Percentiles rank a stretch among this genome's conserved stretches.
These are phyloP conservation scores for Dactylellina leptospora DNA, from an alignment of 2,329 filamentous ascomycete species.

Conservation along the genomic window DNA sequence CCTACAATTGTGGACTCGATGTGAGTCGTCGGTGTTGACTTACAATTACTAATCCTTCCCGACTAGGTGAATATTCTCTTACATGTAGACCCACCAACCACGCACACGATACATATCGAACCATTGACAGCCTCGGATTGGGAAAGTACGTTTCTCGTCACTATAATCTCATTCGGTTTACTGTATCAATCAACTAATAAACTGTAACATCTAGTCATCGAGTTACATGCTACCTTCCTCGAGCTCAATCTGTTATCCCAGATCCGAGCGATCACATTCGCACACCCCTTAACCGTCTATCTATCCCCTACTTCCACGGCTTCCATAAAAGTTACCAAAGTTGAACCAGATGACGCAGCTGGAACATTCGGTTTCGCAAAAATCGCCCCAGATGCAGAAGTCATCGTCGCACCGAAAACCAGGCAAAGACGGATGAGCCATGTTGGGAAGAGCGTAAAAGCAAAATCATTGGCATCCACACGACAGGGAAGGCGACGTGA, in stretches of 20 bases:
- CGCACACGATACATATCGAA: slow-evolving; percentile 96
- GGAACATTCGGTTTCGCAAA: slow-evolving; percentile 78
- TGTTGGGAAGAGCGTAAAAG: slow-evolving; percentile 46
- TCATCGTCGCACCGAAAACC: slow-evolving; percentile 94
- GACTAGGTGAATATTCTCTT: slow-evolving; percentile 70
- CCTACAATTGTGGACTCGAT: background rate
- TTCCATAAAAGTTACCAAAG: slow-evolving; percentile 82
- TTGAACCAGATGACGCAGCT: slow-evolving; percentile 76
- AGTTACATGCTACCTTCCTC: slow-evolving; percentile 92
- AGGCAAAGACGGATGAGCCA: slow-evolving; percentile 70
- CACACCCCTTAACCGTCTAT: slow-evolving; percentile 87
- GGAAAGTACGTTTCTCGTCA: slow-evolving; percentile 73
- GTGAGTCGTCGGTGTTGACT: background rate
- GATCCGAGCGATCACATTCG: slow-evolving; percentile 78
- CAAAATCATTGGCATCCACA: slow-evolving; percentile 50
- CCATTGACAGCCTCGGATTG: slow-evolving; percentile 94
- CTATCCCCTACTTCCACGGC: slow-evolving; percentile 95
- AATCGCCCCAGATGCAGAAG: slow-evolving; percentile 90
- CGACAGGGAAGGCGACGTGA: slow-evolving; percentile 45
- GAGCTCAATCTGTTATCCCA: slow-evolving; percentile 93
- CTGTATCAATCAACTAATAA: background rate
- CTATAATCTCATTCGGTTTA: background rate
- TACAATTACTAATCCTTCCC: slow-evolving; percentile 13
- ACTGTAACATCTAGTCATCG: slow-evolving; percentile 71
- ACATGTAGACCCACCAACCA: slow-evolving; percentile 88